A percentile compares a stretch with the other conserved stretches of the same genome.
These are phyloP conservation scores for Penicillium tannophilum DNA, from an alignment of 495 filamentous ascomycete genomes.

Conservation along the genomic window DNA sequence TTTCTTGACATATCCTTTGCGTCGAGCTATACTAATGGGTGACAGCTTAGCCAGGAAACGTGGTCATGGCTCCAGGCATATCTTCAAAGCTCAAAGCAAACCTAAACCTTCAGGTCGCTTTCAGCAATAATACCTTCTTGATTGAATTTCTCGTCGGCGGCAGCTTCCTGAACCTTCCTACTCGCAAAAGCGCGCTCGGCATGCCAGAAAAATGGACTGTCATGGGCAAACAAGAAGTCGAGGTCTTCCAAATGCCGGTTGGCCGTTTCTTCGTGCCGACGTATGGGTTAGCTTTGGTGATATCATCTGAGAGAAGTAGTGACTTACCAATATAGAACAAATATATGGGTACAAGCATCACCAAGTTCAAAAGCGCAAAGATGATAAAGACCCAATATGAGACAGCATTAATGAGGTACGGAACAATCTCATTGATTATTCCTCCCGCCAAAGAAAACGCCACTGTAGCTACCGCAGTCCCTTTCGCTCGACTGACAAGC, in stretches of 20 bases:
- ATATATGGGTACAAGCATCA: constrained; percentile 44
- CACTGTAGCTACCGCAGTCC: constrained; percentile 46
- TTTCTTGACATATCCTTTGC: too few species aligned
- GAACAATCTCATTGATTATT: constrained; percentile 44
- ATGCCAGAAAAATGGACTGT: constrained; percentile 16
- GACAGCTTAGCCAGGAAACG: too few species aligned
- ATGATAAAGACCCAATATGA: constrained; percentile 47
- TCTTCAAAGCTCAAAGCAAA: not conserved
- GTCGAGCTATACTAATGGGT: too few species aligned
- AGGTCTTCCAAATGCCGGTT: constrained; percentile 52
- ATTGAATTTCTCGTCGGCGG: not conserved
- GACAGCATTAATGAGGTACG: constrained; percentile 44
- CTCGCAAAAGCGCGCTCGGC: constrained; percentile 8
- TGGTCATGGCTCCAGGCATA: too few species aligned
- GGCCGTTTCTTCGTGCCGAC: constrained; percentile 38
- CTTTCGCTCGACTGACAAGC: constrained; percentile 37
- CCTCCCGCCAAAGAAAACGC: constrained; percentile 53
- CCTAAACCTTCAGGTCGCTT: not conserved
- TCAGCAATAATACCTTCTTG: not conserved
- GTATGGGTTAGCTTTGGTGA: not conserved
- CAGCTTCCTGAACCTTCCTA: not conserved
- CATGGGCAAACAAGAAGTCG: constrained; percentile 47
- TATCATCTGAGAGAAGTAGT: not conserved
- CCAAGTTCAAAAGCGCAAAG: constrained; percentile 47
- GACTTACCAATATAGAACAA: constrained; percentile 50